Evolutionary conservation across 768 basidiomycete species (phyloP), one percentile per base, ranked within the genome.

Genomic region (Candolleomyces eurysporus): DNA sequence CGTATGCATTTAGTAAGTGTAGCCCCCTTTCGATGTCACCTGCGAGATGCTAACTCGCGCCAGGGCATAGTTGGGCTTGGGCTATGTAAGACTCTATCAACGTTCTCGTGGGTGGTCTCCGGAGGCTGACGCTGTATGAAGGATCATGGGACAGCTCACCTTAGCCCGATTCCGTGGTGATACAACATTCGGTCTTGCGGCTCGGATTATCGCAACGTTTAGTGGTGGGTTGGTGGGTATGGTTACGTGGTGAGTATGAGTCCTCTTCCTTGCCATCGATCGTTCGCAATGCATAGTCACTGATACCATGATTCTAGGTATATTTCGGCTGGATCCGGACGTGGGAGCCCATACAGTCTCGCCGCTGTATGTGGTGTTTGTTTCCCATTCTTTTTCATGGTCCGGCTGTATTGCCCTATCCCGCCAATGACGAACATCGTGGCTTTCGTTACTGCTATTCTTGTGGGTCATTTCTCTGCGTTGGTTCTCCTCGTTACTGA

Each of bases 111-210:
- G 22, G n/a, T 56, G 9, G 43, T 31, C 58, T 0, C 3, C 7
- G 58, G 14, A 58, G 51, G 39, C 17, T 16, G 3, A 46, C 59
- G 32, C 48, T 32, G n/a, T 46, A 7, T 1, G 17, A 59, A 90
- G 87, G 17, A 80, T 91, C 67, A 91, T 92, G 87, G 89, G 84
- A 0, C 91, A 92, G 66, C 74, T 91, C 6, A 89, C 89, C 0
- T 71, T 90, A 0, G 76, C 87, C 8, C 83, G 90, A 17, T 92
- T 90, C 67, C 80, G 87, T 48, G 91, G 90, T 0, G 91, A 93
- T 57, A 93, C 90, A 0, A 80, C 83, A 0, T 89, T 89, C 61
- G 88, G 83, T 2, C 78, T 90, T 14, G 73, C 85, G 4, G 77
- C 83, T 0, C 82, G 91, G 59, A 79, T 90, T 22, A 42, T 81